Base-by-base conservation (phyloP, 768 basidiomycete species). In the Leccinum barrowsii region DNA sequence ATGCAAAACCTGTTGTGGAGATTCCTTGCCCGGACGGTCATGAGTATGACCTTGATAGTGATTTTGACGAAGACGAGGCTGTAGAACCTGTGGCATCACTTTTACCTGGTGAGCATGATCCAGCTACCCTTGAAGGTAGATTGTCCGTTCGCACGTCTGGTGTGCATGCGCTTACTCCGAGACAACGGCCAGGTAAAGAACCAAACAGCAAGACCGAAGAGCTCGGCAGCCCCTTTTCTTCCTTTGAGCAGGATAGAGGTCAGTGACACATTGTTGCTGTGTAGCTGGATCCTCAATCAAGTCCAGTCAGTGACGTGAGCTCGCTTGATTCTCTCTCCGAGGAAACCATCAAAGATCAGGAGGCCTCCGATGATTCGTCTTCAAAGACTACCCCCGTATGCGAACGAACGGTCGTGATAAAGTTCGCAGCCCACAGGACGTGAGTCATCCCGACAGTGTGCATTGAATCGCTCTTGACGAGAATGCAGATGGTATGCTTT, bases 11-110 rank as follows among this genome's bases (percentile, higher is more conserved):
- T n/a, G 21, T 22, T n/a, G 13, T 15, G 44, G 59, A 58, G 24
- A 57, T 67, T 37, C 26, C 5, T 7, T 58, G 52, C 30, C 58
- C 60, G 2, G 22, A 44, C 0, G 57, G 47, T 26, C 54, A 67
- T 26, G 60, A 73, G 4, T 64, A 68, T 32, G 61, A 63, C 4
- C 59, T 54, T 46, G 71, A 70, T 47, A 71, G 69, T 6, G 67
- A 71, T 54, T 61, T 50, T 7, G 66, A 72, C 24, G 68, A 68
- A 15, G 62, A 61, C 4, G 60, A 59, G 34, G 34, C 8, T 12
- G 24, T 46, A 8, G 50, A 49, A 21, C 35, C 13, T 13, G 32
- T 22, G 42, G n/a, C 26, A 50, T 21, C 30, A 19, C 30, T 28
- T 7, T n/a, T 12, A 24, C 15, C n/a, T 7, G 1, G 17, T 42